Percentiles rank a stretch among this genome's conserved stretches.
These are phyloP conservation scores for Peniophora sp. DNA, from an alignment of 1,284 basidiomycete species.

Conservation along the genomic window DNA sequence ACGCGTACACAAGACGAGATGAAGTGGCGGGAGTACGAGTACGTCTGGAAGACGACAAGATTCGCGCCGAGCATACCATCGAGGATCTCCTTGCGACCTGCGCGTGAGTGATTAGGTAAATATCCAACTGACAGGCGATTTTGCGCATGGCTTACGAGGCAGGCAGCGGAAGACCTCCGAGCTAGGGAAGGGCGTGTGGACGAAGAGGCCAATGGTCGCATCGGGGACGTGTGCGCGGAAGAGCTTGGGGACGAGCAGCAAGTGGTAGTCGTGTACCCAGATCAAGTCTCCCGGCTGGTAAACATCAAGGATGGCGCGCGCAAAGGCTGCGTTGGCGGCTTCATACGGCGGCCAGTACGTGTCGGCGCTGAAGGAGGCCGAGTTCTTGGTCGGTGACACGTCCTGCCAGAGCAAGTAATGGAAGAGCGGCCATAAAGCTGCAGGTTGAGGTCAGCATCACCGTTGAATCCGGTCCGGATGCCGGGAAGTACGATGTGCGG, in stretches of 20 bases:
- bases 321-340: slow-evolving; percentile 83
- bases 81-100: slow-evolving; percentile 84
- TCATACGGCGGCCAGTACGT: slow-evolving; percentile 81
- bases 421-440: slow-evolving; percentile 95
- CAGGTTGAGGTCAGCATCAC: neutral
- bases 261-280: slow-evolving; percentile 90
- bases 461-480: too few relatives aligned
- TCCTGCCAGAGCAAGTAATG: slow-evolving; percentile 99
- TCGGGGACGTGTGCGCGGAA: slow-evolving; percentile 74
- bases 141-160: slow-evolving; percentile 53
- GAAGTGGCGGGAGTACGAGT: slow-evolving; percentile 96
- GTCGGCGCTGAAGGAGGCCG: slow-evolving; percentile 62
- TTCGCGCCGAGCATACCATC: slow-evolving; percentile 99
- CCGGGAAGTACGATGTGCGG: too few relatives aligned
- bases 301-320: slow-evolving; percentile 27
- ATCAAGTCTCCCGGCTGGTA: slow-evolving; percentile 87
- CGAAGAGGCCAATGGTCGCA: slow-evolving; percentile 84
- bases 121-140: neutral
- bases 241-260: slow-evolving; percentile 84
- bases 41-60: slow-evolving; percentile 95
- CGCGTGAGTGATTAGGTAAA: neutral
- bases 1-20: slow-evolving; percentile 92
- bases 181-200: slow-evolving; percentile 96
- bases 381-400: slow-evolving; percentile 59
- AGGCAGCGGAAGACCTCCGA: slow-evolving; percentile 95